phyloP scores from a whole-genome alignment of 2,329 filamentous ascomycete species.

The Colletotrichum euphorbiae region DNA sequence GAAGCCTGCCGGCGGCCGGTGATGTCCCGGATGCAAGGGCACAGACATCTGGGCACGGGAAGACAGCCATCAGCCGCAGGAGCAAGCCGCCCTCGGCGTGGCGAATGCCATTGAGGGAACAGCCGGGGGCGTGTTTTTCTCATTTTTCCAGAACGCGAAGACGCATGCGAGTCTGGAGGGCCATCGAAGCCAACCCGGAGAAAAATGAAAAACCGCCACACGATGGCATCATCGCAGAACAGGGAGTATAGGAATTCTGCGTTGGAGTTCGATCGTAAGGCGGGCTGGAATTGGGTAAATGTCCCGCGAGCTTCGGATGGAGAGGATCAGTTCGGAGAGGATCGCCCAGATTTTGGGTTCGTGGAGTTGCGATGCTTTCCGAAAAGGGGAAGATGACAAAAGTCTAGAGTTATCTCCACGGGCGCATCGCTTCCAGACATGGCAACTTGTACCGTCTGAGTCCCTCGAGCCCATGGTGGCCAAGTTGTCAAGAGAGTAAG shows the following conservation, averaged over 20 bases:
- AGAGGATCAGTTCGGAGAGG: background rate
- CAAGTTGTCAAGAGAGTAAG: background rate
- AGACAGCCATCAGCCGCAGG: no score
- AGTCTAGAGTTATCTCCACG: background rate
- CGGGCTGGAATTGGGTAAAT: background rate
- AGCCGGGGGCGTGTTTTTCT: no score
- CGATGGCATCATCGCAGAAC: no score
- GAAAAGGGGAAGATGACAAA: background rate
- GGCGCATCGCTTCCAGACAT: background rate
- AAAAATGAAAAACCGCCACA: no score
- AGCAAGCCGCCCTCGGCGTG: no score
- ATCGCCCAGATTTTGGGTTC: background rate
- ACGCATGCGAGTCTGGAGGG: no score
- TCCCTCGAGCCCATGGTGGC: background rate
- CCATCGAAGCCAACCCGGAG: no score
- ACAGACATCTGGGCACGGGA: no score
- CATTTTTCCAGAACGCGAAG: no score
- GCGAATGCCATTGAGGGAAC: no score
- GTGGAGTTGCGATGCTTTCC: background rate
- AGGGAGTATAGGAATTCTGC: background rate
- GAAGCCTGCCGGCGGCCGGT: no score
- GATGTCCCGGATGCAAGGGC: no score
- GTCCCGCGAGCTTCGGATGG: conserved; percentile 11
- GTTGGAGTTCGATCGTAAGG: background rate
- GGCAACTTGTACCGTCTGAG: background rate